A percentile compares a stretch with the other conserved stretches of the same genome.
Evolutionary conservation across 768 basidiomycete species (phyloP).

Genomic region (Russula dissimulans): DNA sequence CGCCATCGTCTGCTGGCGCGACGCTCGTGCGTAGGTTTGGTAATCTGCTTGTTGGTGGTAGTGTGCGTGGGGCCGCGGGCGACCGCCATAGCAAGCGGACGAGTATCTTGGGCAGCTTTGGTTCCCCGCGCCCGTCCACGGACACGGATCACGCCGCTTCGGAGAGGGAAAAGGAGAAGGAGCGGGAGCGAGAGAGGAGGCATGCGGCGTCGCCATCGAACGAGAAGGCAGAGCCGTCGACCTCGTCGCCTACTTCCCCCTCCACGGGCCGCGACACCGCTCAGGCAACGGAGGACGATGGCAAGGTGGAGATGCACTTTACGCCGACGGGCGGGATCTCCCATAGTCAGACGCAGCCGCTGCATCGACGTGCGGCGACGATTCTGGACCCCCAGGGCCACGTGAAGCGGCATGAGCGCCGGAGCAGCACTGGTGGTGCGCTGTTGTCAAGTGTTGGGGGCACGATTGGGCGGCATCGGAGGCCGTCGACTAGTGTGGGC

Average conservation of each 20-base stretch:
- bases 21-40: constrained; percentile 23
- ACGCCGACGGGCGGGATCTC: constrained; percentile 25
- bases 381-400: constrained; percentile 62
- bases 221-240: constrained; percentile 14
- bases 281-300: neutral
- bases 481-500: constrained; percentile 60
- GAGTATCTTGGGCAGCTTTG: constrained; percentile 13
- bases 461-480: constrained; percentile 56
- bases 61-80: constrained; percentile 7
- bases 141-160: neutral
- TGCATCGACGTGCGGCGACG: constrained; percentile 70
- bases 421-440: constrained; percentile 70
- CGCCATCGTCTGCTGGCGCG: constrained; percentile 2
- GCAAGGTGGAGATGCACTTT: constrained; percentile 1
- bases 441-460: constrained; percentile 39
- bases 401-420: constrained; percentile 55
- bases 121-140: constrained; percentile 11
- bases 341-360: constrained; percentile 44
- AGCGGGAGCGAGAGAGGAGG: neutral
- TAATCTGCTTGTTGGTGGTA: constrained; percentile 14
- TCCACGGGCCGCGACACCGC: neutral
- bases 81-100: constrained; percentile 19
- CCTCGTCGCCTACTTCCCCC: neutral
- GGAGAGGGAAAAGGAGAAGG: constrained; percentile 18
- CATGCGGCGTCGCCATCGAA: constrained; percentile 23